Base-by-base conservation (phyloP, 495 filamentous ascomycete genomes). In the Hyphodiscus hymeniophilus region DNA sequence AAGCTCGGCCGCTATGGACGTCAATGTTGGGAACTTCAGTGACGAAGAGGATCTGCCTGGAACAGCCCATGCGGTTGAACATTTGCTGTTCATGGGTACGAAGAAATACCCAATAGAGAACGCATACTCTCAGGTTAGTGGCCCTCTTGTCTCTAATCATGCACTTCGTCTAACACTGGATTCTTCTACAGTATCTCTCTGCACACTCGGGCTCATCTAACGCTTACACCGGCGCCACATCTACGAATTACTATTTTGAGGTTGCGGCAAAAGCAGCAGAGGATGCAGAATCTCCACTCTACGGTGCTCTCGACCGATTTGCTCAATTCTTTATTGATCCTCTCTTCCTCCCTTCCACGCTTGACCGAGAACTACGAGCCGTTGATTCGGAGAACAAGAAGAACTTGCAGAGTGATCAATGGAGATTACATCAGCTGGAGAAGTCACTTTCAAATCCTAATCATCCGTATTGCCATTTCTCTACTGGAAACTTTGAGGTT, bases 361-460 rank as follows among this genome's bases (percentile, higher is more conserved):
- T 99, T 33, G 92, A 99, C 54, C 80, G 92, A 23, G 92, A 99
- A 66, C 70, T 99, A 50, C 77, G 72, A 50, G 92, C 92, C 16
- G 92, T 99, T 16, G 92, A 99, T 66, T 97, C 92, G 0, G 92
- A 99, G 62, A 95, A 97, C 67, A 99, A 99, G 74, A 97, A 99
- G 73, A 99, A 99, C 54, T 76, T 99, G 20, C 92, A 99, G 68
- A 94, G 77, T 64, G 92, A 99, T 62, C 70, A 78, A 49, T 99
- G 94, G 94, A 82, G 92, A 17, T 65, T 95, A 49, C 80, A 90
- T 64, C 92, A 99, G 62, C 74, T 99, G 24, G 86, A 86, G 60
- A 96, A 95, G 66, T 84, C 87, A 1, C 68, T 94, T 10, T 89
- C 91, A 20, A 99, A 91, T 65, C 80, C 84, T 3, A 80, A 81